Evolutionary conservation across 1,139 yeast genomes (phyloP).

Genomic region (Pichia sp.): DNA sequence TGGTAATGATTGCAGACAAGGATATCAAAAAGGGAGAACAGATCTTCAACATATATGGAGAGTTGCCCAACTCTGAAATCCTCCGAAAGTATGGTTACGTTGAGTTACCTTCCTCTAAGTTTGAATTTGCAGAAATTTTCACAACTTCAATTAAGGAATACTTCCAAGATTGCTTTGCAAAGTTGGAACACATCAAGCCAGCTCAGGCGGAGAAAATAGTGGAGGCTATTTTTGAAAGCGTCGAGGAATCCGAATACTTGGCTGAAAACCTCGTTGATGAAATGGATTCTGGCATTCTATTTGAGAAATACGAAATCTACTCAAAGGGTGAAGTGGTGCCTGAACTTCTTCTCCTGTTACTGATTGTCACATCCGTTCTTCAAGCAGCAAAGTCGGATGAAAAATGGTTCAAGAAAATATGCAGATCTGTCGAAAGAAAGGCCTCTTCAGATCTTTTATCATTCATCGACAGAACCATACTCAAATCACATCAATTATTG

Average conservation of each 20-base stretch:
- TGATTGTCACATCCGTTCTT: conserved; percentile 40
- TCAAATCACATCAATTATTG: conserved; percentile 41
- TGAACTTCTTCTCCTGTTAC: conserved; percentile 49
- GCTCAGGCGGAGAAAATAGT: conserved; percentile 18
- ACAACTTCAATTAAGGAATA: conserved; percentile 33
- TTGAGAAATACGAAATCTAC: conserved; percentile 60
- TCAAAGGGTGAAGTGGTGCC: conserved; percentile 48
- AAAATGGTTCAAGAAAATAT: conserved; percentile 28
- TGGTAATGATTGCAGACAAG: conserved; percentile 67
- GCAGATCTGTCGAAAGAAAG: conserved; percentile 16
- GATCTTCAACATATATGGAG: conserved; percentile 83
- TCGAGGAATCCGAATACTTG: conserved; percentile 27
- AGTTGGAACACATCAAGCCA: conserved; percentile 17
- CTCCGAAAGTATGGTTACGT: conserved; percentile 89
- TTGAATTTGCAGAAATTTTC: conserved; percentile 76
- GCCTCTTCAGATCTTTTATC: conserved; percentile 26
- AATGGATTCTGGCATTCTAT: conserved; percentile 37
- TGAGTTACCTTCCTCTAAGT: conserved; percentile 65
- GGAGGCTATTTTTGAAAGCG: conserved; percentile 29
- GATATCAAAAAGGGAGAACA: conserved; percentile 61
- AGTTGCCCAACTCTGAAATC: conserved; percentile 82
- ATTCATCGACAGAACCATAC: conserved; percentile 37
- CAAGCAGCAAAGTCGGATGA: conserved; percentile 29
- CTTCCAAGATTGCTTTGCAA: conserved; percentile 25
- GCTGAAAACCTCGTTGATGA: conserved; percentile 28